These are phyloP conservation scores for Pythium sukuiense DNA, from an alignment of 352 stramenopile species.

Conservation along the genomic window DNA sequence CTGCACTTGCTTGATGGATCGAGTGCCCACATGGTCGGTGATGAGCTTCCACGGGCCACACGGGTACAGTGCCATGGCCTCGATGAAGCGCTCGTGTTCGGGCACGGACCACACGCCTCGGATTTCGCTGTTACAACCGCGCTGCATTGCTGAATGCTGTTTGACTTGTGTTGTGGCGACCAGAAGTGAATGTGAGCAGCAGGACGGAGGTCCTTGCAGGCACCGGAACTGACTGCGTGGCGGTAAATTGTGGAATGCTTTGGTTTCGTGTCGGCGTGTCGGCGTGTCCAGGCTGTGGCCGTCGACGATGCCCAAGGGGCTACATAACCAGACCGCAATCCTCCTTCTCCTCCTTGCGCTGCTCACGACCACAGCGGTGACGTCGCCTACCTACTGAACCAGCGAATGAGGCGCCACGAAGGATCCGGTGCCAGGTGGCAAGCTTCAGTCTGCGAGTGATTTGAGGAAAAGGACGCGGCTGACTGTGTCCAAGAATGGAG, in stretches of 20 bases:
- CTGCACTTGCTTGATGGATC: constrained; percentile 78
- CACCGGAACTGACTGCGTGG: constrained; percentile 13
- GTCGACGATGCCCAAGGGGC: not conserved
- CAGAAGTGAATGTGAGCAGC: not conserved
- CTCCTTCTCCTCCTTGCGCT: not conserved
- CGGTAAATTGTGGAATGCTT: not conserved
- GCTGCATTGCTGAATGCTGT: constrained; percentile 5
- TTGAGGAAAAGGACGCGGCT: not conserved
- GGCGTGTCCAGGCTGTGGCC: not conserved
- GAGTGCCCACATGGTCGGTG: constrained; percentile 65
- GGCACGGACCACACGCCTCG: constrained; percentile 63
- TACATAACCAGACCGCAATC: not conserved
- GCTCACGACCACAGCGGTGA: not conserved
- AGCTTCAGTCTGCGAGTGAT: not conserved
- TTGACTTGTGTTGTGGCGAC: not conserved
- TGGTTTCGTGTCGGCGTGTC: not conserved
- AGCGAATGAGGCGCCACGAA: not conserved
- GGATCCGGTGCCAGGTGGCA: not conserved
- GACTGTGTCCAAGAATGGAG: not conserved
- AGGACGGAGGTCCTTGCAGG: not conserved
- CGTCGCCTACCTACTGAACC: not conserved
- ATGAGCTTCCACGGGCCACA: constrained; percentile 71
- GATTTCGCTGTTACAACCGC: constrained; percentile 15
- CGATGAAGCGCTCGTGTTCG: constrained; percentile 77
- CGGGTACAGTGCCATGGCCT: constrained; percentile 74